Base-by-base conservation (phyloP, 345 rosid species). In the Barbarea vulgaris region DNA sequence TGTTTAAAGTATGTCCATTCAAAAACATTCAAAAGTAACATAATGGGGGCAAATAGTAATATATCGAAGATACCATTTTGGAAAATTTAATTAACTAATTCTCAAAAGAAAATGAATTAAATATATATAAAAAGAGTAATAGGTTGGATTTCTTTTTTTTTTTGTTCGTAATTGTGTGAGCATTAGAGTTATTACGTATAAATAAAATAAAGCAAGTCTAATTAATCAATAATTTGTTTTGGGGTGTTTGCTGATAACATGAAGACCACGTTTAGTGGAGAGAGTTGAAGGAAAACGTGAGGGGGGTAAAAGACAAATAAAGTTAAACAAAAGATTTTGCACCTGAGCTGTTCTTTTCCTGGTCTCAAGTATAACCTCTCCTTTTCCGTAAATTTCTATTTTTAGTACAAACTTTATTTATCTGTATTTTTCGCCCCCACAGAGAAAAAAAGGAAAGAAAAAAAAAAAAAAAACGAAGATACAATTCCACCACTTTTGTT, bases 331-430 rank as follows among this genome's bases (percentile, higher is more conserved):
- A 64, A 46, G 36, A 33, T 24, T 9, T 27, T 30, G 59, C 34
- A 48, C 18, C 61, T 56, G 73, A 77, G 77, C 68, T 70, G 76
- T 70, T 50, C 2, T 37, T 37, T 9, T 50, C 73, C 77, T 78
- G 69, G 64, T 78, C 73, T 78, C 73, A 78, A 72, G 77, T 72
- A 56, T 57, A 50, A 65, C 77, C 81, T 78, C 81, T 41, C 69
- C 27, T 78, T 78, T 72, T 52, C n/a, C 74, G 74, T 72, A 66
- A 39, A 72, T 25, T 60, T 53, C 81, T 78, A 78, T 72, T 72
- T 78, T 67, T 72, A 78, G 77, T 2, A 72, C 74, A 50, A 67
- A 72, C 65, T 72, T 78, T 59, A 24, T 72, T 72, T 42, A 78
- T 36, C 53, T 41, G 65, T 52, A 22, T 37, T 73, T 78, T 78